phyloP scores from a whole-genome alignment of 1,284 basidiomycete genomes.

The Blastosporella zonata region DNA sequence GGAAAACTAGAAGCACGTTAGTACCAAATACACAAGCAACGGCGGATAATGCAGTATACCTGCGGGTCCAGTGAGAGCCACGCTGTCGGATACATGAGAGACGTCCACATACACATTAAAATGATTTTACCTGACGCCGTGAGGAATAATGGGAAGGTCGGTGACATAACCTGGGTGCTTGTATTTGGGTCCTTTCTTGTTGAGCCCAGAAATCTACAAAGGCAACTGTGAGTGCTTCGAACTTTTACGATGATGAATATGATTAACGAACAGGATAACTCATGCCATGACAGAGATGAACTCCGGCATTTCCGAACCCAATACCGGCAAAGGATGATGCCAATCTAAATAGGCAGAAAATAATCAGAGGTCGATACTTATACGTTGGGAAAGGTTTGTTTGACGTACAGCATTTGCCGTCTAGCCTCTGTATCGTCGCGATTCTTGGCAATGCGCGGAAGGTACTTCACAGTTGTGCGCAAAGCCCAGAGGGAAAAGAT shows the following conservation, averaged over 20 bases:
- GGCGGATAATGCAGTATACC: conserved; percentile 33
- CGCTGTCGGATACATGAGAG: conserved; percentile 35
- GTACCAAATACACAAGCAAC: neutral
- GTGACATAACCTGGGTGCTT: conserved; percentile 83
- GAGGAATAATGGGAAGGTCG: conserved; percentile 88
- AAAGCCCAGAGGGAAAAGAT: conserved; percentile 97
- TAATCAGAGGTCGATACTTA: neutral
- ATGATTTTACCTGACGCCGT: conserved; percentile 69
- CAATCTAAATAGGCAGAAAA: conserved; percentile 42
- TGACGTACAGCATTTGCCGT: conserved; percentile 82
- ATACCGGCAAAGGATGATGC: conserved; percentile 93
- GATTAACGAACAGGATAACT: conserved; percentile 65
- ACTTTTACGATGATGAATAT: neutral
- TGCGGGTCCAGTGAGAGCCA: conserved; percentile 88
- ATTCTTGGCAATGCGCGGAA: conserved; percentile 86
- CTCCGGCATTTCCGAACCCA: conserved; percentile 94
- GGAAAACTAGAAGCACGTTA: conserved; percentile 60
- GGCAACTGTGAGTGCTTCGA: conserved; percentile 6
- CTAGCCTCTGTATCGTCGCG: conserved; percentile 81
- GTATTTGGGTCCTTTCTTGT: conserved; percentile 90
- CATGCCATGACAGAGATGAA: conserved; percentile 88
- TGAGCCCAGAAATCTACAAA: conserved; percentile 86
- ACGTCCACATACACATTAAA: neutral
- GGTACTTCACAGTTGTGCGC: conserved; percentile 85
- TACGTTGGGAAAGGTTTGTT: neutral